Base-by-base conservation (phyloP, 2,329 filamentous ascomycete species). In the Neurospora sp. region DNA sequence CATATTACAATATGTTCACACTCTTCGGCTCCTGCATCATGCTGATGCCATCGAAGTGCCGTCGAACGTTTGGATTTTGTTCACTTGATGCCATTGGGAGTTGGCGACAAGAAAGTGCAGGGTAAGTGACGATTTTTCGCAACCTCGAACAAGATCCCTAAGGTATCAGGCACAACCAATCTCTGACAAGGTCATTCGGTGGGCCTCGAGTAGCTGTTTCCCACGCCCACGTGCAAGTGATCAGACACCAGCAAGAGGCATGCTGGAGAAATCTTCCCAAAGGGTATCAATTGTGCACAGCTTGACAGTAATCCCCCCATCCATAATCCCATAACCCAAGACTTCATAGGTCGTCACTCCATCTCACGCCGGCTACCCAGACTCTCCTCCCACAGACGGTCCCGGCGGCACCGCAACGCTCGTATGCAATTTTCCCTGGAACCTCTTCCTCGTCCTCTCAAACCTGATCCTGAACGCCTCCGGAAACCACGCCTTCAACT, bases 401-500 rank as follows among this genome's bases (percentile, higher is more conserved):
- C 52, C 52, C 23, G 15, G 43, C 12, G 19, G 41, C 41, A 33
- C 40, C 10, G 67, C 69, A 33, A 36, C 52, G 11, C 57, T 68
- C 11, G 69, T 72, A 40, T 77, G 75, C 69, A 77, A 65, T 39
- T 76, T 72, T 0, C 80, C 80, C 6, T 73, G 69, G 66, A 83
- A 84, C 43, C 68, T 77, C 73, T 75, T 72, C 28, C 72, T 71
- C 74, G 86, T 73, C 74, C 86, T 82, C 71, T 83, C 78, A 70
- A 82, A 76, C 6, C 73, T 82, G n/a, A 87, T 77, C 8, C 80
- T 75, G 70, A 87, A 88, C 6, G 80, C 81, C 15, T 79, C 75
- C 0, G 87, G 87, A 66, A 89, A 88, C 87, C 86, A 89, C 10
- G 74, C 72, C 6, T 71, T 73, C 8, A 83, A 76, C 66, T 76